These are phyloP conservation scores for Combretum micranthum DNA, from an alignment of 345 rosid genomes.

Conservation along the genomic window DNA sequence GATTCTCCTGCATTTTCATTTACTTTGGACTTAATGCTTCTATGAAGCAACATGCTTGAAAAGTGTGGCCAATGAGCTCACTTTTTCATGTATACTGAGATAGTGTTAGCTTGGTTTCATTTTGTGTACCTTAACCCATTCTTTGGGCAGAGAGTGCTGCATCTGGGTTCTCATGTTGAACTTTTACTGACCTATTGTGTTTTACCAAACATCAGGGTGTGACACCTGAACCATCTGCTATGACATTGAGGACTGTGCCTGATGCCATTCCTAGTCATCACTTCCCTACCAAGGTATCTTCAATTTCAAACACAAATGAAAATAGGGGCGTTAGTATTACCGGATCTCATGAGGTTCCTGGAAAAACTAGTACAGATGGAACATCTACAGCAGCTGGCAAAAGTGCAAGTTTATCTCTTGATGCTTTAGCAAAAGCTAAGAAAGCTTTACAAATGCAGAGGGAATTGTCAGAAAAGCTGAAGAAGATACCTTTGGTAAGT, in stretches of 20 bases:
- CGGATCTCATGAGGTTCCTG: slow-evolving; percentile 99
- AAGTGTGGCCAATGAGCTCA: too few relatives aligned
- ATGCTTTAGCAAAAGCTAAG: slow-evolving; percentile 88
- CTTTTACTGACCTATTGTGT: slow-evolving; percentile 1
- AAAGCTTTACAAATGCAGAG: slow-evolving; percentile 67
- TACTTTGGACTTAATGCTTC: too few relatives aligned
- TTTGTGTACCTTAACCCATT: not conserved
- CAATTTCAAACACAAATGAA: slow-evolving; percentile 90
- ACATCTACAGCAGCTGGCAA: slow-evolving; percentile 66
- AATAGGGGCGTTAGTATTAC: slow-evolving; percentile 97
- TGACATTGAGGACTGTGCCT: slow-evolving; percentile 25
- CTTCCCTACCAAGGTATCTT: slow-evolving; percentile 85
- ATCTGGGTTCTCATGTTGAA: slow-evolving; percentile 5
- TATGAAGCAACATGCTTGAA: too few relatives aligned
- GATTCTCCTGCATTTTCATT: too few relatives aligned
- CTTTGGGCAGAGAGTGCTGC: not conserved
- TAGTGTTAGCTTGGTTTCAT: too few relatives aligned
- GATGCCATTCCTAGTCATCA: slow-evolving; percentile 38
- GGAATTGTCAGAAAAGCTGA: slow-evolving; percentile 58
- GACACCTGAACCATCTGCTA: slow-evolving; percentile 21
- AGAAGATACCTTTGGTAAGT: slow-evolving; percentile 61
- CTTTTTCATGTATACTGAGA: too few relatives aligned
- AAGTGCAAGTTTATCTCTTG: slow-evolving; percentile 71
- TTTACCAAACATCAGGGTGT: slow-evolving; percentile 38
- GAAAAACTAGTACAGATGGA: slow-evolving; percentile 99